phyloP scores from a whole-genome alignment of 2,329 filamentous ascomycete genomes.

The Hypoxylon sp. region DNA sequence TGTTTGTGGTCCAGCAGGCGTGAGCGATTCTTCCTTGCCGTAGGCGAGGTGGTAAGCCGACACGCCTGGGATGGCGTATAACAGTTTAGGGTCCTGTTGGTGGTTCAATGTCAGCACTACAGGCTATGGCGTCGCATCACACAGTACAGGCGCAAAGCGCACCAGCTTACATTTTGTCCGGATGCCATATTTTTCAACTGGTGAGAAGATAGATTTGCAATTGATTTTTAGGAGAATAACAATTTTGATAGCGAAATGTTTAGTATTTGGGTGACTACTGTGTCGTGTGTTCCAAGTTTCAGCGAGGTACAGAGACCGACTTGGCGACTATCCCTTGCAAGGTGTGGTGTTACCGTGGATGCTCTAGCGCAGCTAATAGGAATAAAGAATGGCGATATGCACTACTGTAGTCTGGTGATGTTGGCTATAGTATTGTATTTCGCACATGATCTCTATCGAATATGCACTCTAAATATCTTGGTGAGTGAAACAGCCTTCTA shows the following conservation, averaged over 20 bases:
- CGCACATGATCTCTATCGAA: constrained; percentile 24
- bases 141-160: constrained; percentile 17
- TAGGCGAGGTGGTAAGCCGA: constrained; percentile 91
- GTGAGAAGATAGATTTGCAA: constrained; percentile 13
- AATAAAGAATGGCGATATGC: constrained; percentile 24
- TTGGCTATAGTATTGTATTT: constrained; percentile 24
- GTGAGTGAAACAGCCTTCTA: constrained; percentile 28
- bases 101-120: constrained; percentile 17
- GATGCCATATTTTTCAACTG: constrained; percentile 56
- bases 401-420: constrained; percentile 5
- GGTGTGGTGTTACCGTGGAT: constrained; percentile 7
- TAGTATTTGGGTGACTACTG: constrained; percentile 9
- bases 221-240: constrained; percentile 15
- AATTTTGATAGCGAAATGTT: constrained; percentile 8
- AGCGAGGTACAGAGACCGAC: constrained; percentile 16
- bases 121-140: constrained; percentile 21
- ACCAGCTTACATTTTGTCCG: constrained; percentile 58
- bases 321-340: constrained; percentile 22
- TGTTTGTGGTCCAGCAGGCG: constrained; percentile 87
- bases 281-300: constrained; percentile 24
- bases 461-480: constrained; percentile 10
- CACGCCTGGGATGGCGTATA: constrained; percentile 84
- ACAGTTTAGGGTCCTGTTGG: constrained; percentile 71
- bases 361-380: constrained; percentile 29
- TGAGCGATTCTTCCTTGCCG: constrained; percentile 86